Evolutionary conservation across 163 green algal genomes (phyloP), one percentile per base, ranked within the genome.

Genomic region (Chloromonas sp.): DNA sequence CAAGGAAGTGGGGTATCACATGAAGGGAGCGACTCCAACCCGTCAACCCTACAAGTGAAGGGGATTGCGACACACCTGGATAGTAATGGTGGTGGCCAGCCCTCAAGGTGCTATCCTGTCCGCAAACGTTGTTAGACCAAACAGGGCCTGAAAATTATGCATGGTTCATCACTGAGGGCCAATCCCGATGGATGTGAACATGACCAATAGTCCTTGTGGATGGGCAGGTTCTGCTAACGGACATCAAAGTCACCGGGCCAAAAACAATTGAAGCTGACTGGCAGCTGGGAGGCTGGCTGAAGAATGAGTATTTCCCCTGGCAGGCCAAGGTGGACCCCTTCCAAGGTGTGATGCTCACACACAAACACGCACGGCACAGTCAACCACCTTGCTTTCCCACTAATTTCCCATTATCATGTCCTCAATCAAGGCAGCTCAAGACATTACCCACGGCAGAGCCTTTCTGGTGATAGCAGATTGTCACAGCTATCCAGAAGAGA

Each of bases 241-340:
- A 78, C 83, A 96, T 97, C 61, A 15, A 78, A 0, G 91, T 95
- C 11, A 91, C 87, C 0, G 84, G 86, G 0, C 85, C 88, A 0
- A 77, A 66, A 60, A 93, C 84, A 0, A 91, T 96, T 36, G 90
- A 95, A 76, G 92, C 92, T 2, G 84, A 89, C 60, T 97, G 89
- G 86, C 70, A 60, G 58, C 82, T 93, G 71, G 91, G 90, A 8
- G 95, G 94, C 0, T 95, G 94, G 88, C 91, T 96, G 8, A 86
- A 86, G 58, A 60, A 2, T 1, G 61, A 87, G 84, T 81, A 84
- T 60, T 93, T 97, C 60, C 92, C 94, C 13, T 97, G 94, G 94
- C 89, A 93, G 61, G 93, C 94, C 0, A 79, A 84, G 14, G 90
- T 96, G 81, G 84, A 88, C 61, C 83, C 90, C 0, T 94, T 93